Evolutionary conservation across 2,329 filamentous ascomycete species (phyloP).

Genomic region (Trichoderma breve): DNA sequence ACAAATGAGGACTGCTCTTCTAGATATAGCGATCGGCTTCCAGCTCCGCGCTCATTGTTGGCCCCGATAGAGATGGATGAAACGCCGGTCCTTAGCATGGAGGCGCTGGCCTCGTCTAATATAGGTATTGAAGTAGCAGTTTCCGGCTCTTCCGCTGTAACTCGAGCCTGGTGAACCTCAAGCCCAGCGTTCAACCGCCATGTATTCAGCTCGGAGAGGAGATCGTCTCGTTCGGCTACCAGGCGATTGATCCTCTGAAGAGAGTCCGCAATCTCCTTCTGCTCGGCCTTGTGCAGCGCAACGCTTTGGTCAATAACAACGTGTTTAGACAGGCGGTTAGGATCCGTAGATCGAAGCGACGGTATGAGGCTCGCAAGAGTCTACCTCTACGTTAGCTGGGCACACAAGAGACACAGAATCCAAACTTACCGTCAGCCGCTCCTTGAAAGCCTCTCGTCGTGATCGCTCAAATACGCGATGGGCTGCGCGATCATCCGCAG

Average conservation of each 20-base stretch:
- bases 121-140: background rate
- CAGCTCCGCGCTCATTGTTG: background rate
- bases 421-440: slow-evolving; percentile 35
- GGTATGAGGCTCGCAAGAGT: slow-evolving; percentile 38
- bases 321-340: slow-evolving; percentile 40
- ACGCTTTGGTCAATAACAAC: slow-evolving; percentile 40
- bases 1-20: slow-evolving; percentile 6
- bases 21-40: background rate
- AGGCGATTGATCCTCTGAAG: slow-evolving; percentile 24
- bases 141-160: background rate
- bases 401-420: background rate
- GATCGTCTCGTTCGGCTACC: slow-evolving; percentile 30
- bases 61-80: background rate
- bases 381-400: slow-evolving; percentile 24
- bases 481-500: slow-evolving; percentile 40
- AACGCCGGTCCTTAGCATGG: background rate
- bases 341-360: slow-evolving; percentile 33
- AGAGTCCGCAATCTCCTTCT: slow-evolving; percentile 23
- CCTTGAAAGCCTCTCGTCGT: slow-evolving; percentile 42
- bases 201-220: slow-evolving; percentile 31
- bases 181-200: slow-evolving; percentile 23
- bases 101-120: background rate
- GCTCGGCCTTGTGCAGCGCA: slow-evolving; percentile 30
- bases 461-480: slow-evolving; percentile 42
- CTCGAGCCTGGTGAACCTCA: background rate